phyloP scores from a whole-genome alignment of 495 filamentous ascomycete genomes.

The Aspergillus bridgeri region DNA sequence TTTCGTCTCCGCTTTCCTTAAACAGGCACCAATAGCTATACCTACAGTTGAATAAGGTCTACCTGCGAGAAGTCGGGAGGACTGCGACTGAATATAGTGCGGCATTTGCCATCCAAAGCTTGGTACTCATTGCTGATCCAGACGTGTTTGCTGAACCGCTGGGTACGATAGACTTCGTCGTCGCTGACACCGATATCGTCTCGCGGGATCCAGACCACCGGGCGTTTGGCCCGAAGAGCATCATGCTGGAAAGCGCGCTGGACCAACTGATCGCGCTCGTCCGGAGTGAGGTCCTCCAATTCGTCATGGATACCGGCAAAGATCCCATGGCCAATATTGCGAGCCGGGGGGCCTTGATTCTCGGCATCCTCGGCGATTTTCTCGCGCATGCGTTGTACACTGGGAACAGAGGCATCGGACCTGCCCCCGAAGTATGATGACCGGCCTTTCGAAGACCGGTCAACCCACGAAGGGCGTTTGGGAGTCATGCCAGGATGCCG shows the following conservation, averaged over 20 bases:
- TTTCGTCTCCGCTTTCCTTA: background rate
- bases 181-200: conserved; percentile 89
- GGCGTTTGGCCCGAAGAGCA: conserved; percentile 78
- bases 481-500: conserved; percentile 17
- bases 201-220: conserved; percentile 90
- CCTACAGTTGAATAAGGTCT: conserved; percentile 79
- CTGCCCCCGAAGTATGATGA: conserved; percentile 40
- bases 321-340: conserved; percentile 66
- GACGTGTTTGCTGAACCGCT: conserved; percentile 72
- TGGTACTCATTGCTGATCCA: conserved; percentile 95
- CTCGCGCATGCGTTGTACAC: conserved; percentile 33
- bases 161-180: conserved; percentile 80
- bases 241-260: conserved; percentile 88
- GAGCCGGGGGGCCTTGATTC: conserved; percentile 53
- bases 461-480: conserved; percentile 40
- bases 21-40: background rate
- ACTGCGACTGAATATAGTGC: conserved; percentile 81
- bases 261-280: conserved; percentile 83
- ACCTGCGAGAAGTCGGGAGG: conserved; percentile 92
- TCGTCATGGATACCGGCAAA: conserved; percentile 86
- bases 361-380: conserved; percentile 55
- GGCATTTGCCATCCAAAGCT: conserved; percentile 75
- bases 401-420: conserved; percentile 29
- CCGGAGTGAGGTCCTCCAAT: conserved; percentile 89
- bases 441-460: conserved; percentile 37